Base-by-base conservation (phyloP, 441 rosid genomes). In the Cnidoscolus chayamansa region DNA sequence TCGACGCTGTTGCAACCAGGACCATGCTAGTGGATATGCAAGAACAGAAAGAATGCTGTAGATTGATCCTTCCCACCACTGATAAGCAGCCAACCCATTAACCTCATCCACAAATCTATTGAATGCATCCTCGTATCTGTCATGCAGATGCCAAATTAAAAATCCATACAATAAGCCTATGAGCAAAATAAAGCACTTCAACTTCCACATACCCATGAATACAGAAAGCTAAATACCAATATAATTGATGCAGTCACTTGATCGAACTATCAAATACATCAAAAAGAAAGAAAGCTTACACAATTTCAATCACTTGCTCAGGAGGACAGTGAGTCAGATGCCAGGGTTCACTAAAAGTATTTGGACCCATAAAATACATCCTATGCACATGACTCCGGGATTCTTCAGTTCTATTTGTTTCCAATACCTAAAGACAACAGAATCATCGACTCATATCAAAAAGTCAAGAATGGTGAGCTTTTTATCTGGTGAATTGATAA, bases 41-140 rank as follows among this genome's bases (percentile, higher is more conserved):
- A 90, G 83, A 79, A 89, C 65, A 67, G 92, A 86, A 64, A 93
- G 92, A 78, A 91, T 72, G 72, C 87, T 86, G 81, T 87, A 85
- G 49, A 89, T 72, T 1, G 92, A 86, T 77, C 98, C 98, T 80
- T 89, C 97, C 98, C 98, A 93, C 98, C 98, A 93, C 77, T 89
- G 97, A 77, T 90, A 93, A 59, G 92, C 85, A 76, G 98, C 94
- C 81, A 93, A 73, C 74, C 76, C 80, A 82, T 93, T 93, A 74
- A 90, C 85, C 82, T 93, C 97, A 77, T 93, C 92, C 73, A 88
- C 97, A 86, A 93, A 93, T 75, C 83, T 85, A 70, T 82, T 86
- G 80, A 85, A 93, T 16, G 94, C 98, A 77, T 86, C 97, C 84
- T 93, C 97, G 17, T 87, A 93, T 68, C 98, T 93, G 83, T 66